Base-by-base conservation (phyloP, 1,139 yeast species). In the Tardiomyces depauwii region DNA sequence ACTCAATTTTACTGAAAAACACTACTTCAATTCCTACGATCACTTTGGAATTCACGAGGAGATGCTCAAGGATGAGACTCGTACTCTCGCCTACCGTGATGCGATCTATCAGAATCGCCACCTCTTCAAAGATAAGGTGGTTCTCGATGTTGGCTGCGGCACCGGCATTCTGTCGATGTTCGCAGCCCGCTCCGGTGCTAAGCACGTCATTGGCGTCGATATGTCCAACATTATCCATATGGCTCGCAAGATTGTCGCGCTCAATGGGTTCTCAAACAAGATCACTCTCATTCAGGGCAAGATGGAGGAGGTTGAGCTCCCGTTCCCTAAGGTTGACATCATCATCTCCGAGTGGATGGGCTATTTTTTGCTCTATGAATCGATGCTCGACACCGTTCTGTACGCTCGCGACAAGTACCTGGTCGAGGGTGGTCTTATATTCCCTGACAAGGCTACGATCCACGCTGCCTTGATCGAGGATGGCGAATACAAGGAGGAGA, bases 321-420 rank as follows among this genome's bases (percentile, higher is more conserved):
- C 98, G 42, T 80, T 54, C 48, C 63, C 62, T 42, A 57, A 83
- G 61, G 99, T 93, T 44, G 99, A 93, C 65, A 91, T 93, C 56
- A 93, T 93, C 57, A 83, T 93, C 51, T 82, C 94, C 52, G 99
- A 93, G 69, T 93, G 99, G 99, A 93, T 93, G 99, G 99, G 99
- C 18, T 93, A 93, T 70, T 93, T 93, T 62, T 70, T 93, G 59
- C 72, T 93, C 49, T 93, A 91, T 63, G 99, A 93, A 72, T 85
- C 95, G 52, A 93, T 93, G 99, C 76, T 93, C 65, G 98, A 93
- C 65, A 88, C 98, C 38, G 99, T 93, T 19, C 72, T 93, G 53
- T 77, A 78, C 55, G 99, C 99, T 32, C 80, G 99, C 68, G 99
- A 93, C 69, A 78, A 76, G 65, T 93, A 88, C 65, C 76, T 93